phyloP scores from a whole-genome alignment of 176 grass and related monocot genomes.

The Raddia guianensis region DNA sequence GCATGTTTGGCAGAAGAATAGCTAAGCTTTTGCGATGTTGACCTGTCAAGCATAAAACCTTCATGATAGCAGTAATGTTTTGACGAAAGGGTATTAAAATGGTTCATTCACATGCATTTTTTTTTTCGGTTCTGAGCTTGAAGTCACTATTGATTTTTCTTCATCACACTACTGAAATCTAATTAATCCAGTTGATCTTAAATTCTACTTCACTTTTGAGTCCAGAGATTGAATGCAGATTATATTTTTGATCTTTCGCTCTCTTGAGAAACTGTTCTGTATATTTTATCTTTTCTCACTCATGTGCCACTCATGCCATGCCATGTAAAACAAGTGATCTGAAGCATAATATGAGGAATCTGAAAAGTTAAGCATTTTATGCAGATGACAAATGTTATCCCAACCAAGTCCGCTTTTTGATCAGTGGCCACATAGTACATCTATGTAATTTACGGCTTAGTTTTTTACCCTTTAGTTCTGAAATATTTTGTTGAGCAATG shows the following conservation, averaged over 20 bases:
- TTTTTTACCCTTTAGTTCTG: background rate
- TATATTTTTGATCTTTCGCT: slow-evolving; percentile 24
- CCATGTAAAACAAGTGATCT: background rate
- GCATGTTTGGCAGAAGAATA: background rate
- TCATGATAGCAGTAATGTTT: background rate
- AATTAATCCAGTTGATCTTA: background rate
- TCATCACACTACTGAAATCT: background rate
- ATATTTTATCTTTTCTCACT: background rate
- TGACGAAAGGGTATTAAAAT: background rate
- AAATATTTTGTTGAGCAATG: background rate
- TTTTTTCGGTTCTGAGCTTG: background rate
- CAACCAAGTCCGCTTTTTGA: background rate
- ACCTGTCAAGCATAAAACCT: slow-evolving; percentile 13
- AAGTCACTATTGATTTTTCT: background rate
- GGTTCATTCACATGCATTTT: background rate
- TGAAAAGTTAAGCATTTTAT: background rate
- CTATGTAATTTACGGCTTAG: background rate
- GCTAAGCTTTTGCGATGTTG: background rate
- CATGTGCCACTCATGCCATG: background rate
- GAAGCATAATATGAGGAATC: background rate
- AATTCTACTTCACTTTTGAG: background rate
- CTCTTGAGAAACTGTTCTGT: background rate
- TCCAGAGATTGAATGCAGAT: background rate
- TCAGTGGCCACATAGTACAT: background rate
- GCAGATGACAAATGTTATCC: background rate